Conservation (phyloP, 768 basidiomycete species). For the Pilatotrama ljubarskyi region DNA sequence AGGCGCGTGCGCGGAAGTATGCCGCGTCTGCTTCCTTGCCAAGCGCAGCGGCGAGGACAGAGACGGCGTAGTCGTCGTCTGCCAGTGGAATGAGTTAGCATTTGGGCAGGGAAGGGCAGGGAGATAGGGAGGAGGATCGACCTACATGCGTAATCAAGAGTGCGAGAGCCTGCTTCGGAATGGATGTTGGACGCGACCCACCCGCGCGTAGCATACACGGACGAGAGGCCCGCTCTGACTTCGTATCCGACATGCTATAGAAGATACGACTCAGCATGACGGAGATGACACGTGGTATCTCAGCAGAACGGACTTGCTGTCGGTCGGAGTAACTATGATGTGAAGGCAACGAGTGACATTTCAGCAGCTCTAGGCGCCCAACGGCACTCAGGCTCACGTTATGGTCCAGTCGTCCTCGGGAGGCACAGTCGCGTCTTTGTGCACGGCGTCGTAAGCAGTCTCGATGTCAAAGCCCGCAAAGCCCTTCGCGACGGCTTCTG, state of each 20-base stretch:
- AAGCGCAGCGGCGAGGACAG: constrained; percentile 57
- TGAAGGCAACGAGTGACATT: no score
- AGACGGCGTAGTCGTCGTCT: constrained; percentile 82
- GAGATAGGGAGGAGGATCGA: background rate
- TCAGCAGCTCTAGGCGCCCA: no score
- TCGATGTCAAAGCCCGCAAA: constrained; percentile 61
- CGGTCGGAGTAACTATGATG: constrained; percentile 69
- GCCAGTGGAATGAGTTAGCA: background rate
- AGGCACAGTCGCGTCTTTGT: constrained; percentile 69
- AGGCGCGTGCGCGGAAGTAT: constrained; percentile 58
- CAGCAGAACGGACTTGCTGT: constrained; percentile 51
- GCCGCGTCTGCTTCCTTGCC: constrained; percentile 49
- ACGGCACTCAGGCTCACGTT: no score
- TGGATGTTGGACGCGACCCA: constrained; percentile 82
- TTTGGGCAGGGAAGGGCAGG: background rate
- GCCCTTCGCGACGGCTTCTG: constrained; percentile 70
- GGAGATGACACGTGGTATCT: no score
- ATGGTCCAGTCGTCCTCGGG: constrained; percentile 55
- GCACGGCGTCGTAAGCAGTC: constrained; percentile 71
- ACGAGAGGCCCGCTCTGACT: constrained; percentile 74
- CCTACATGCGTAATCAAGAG: constrained; percentile 74
- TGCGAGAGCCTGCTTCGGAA: constrained; percentile 77
- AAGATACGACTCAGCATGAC: background rate
- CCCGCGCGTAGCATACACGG: constrained; percentile 64
- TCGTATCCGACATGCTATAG: constrained; percentile 71